These are phyloP conservation scores for Exophiala aquamarina DNA, from an alignment of 2,329 filamentous ascomycete genomes.

Conservation along the genomic window DNA sequence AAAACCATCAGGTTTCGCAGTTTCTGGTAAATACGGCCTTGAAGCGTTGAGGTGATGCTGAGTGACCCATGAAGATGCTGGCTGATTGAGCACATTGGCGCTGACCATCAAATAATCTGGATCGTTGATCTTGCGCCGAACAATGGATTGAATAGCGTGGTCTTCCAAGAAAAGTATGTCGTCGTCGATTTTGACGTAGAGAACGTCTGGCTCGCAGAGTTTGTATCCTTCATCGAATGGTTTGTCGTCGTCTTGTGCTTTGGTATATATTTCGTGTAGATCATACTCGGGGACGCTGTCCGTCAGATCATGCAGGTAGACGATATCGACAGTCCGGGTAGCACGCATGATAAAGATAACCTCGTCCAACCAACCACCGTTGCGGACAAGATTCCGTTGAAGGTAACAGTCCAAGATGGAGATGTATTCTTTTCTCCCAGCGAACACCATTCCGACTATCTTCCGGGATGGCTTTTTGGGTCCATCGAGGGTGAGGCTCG, in stretches of 20 bases:
- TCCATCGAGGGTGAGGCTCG: background rate
- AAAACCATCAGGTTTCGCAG: conserved; percentile 25
- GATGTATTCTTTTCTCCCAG: conserved; percentile 1
- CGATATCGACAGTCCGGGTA: background rate
- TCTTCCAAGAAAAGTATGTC: conserved; percentile 47
- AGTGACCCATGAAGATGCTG: conserved; percentile 50
- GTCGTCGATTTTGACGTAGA: conserved; percentile 49
- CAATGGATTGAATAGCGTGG: conserved; percentile 52
- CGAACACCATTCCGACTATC: conserved; percentile 1
- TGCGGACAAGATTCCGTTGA: conserved; percentile 1
- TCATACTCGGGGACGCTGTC: background rate
- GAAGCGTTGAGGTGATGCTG: conserved; percentile 56
- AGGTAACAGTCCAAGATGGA: conserved; percentile 2
- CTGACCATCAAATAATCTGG: conserved; percentile 54
- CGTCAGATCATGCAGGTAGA: background rate
- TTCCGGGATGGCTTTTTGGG: background rate
- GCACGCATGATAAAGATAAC: background rate
- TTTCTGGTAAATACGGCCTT: conserved; percentile 55
- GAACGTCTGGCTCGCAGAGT: background rate
- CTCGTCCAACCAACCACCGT: conserved; percentile 2
- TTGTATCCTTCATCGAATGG: background rate
- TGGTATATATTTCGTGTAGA: background rate
- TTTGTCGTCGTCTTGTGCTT: background rate
- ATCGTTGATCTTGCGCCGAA: conserved; percentile 53
- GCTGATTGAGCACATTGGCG: conserved; percentile 59